phyloP scores from a whole-genome alignment of 805 yeast genomes.

The Pichia cephalocereana region DNA sequence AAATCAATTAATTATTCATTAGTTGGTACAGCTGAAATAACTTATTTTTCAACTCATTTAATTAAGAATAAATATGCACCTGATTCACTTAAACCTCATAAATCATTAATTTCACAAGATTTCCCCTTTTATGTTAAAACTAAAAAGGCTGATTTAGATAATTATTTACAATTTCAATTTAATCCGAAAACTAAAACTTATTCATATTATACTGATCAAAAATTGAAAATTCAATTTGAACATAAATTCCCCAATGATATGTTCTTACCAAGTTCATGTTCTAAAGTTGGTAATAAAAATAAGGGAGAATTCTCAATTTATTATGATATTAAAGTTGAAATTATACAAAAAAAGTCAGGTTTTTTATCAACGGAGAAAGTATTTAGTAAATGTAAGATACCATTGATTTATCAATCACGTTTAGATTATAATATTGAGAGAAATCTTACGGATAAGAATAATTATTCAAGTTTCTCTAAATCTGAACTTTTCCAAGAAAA shows the following conservation, averaged over 20 bases:
- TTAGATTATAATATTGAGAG: neutral
- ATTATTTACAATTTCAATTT: neutral
- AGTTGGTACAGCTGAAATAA: neutral
- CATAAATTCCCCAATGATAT: conserved; percentile 2
- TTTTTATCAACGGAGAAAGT: neutral
- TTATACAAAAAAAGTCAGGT: neutral
- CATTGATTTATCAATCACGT: conserved; percentile 4
- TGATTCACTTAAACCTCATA: neutral
- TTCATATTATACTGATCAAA: neutral
- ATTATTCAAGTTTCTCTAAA: neutral
- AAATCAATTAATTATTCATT: conserved; percentile 1
- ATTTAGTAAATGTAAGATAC: neutral
- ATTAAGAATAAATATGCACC: neutral
- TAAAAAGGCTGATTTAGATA: neutral
- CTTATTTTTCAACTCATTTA: neutral
- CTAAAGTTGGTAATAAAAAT: conserved; percentile 1
- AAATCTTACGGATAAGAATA: neutral
- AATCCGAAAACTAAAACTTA: neutral
- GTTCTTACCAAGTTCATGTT: conserved; percentile 4
- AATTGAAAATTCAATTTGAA: neutral
- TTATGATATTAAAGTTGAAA: conserved; percentile 1
- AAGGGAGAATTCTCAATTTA: neutral
- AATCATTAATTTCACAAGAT: neutral
- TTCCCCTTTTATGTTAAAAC: too few species aligned
- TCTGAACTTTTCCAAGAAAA: neutral